Evolutionary conservation across 306 rosid species (phyloP), one percentile per base, ranked within the genome.

Genomic region (Oxytropis ochrocephala): DNA sequence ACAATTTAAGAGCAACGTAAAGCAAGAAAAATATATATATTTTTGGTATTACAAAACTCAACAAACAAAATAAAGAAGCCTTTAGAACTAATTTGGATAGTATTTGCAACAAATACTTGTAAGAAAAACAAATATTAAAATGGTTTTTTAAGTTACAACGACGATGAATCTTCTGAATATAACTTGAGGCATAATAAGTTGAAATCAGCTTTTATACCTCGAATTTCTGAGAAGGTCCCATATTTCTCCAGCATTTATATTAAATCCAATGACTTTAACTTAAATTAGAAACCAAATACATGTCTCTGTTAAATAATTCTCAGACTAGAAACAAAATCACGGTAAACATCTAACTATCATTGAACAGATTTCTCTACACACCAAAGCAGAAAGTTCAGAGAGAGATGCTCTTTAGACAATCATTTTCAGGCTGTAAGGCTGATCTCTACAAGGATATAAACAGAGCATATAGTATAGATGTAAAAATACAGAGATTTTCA

Each of bases 401-500:
- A 39, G 76, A 38, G 62, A 70, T 53, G 50, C 69, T 74, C 82
- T 44, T 64, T 46, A 57, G 75, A 83, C 55, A 79, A 69, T 65
- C 60, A 79, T 60, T 74, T 76, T 33, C 59, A 32, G 11, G 57
- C 38, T 19, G 35, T 44, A 64, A 36, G 75, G 67, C 17, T 56
- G 76, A 52, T 54, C 77, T 82, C 82, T 78, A 78, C 70, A 76
- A 50, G 21, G 69, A 76, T 77, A 82, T 74, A 57, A 68, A 64
- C 84, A 85, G 5, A 46, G 72, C 21, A 80, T 38, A 36, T n/a
- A 41, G 64, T 47, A 48, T 41, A 8, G 8, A 64, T 5, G 67
- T 60, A 24, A 63, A 52, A 30, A 33, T 56, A 67, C 71, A 59
- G 36, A 66, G 10, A 74, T 30, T 43, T 62, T 29, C n/a, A 32